Evolutionary conservation across 2,329 filamentous ascomycete species (phyloP), one percentile per base, ranked within the genome.

Genomic region (Diaporthe helianthi): DNA sequence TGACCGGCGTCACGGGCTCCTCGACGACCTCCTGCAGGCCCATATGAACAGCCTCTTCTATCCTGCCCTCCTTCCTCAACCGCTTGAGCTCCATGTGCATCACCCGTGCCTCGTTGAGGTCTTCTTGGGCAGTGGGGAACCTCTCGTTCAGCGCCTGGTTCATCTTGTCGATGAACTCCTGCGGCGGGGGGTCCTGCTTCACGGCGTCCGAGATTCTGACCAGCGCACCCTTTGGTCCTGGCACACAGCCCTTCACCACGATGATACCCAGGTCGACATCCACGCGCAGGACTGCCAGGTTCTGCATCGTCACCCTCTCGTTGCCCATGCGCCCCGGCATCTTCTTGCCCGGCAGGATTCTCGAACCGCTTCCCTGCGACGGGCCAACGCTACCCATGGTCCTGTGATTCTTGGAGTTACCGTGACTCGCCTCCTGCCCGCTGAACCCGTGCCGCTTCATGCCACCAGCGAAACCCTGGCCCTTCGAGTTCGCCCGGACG

Each of bases 311-410:
- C 68, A 94, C 92, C 74, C 89, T 89, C 80, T 97, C 88, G 73
- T 92, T 92, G 73, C 96, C 96, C 96, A 99, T 98, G 70, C 93
- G 89, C 67, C 96, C 96, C 4, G 96, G 89, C 96, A 99, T 99
- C 83, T 94, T 96, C 89, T 99, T 99, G 71, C 96, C 96, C 0
- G 96, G 96, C 78, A 94, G 84, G 29, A 99, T 95, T 81, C 96
- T 89, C 72, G 93, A 97, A 82, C 96, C 96, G 78, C 92, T 90
- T 73, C 96, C 96, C 82, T 99, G 96, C 75, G 92, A 92, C 71
- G 92, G 93, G 79, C 96, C 96, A 9, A 91, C 87, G 41, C 93
- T 95, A 85, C 96, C 96, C 83, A 98, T 93, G 33, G 92, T 92
- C 77, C 96, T 89, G 86, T 99, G 96, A 77, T 93, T 94, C 83